Base-by-base conservation (phyloP, 2,329 filamentous ascomycete species). In the Phyllosticta paracitricarpa region DNA sequence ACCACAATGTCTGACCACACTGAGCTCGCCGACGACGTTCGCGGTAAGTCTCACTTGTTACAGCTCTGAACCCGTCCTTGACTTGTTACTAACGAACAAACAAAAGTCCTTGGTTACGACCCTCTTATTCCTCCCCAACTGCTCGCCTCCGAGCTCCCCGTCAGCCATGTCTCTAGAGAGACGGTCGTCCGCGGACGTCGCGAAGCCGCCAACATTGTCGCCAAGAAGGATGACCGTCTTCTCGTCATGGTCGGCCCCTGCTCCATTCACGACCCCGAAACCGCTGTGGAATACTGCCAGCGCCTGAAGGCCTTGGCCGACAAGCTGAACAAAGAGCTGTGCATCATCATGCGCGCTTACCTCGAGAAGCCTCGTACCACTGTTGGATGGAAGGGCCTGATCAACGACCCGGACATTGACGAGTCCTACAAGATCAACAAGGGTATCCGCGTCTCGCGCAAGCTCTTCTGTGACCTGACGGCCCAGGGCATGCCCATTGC, bases 341-440 rank as follows among this genome's bases (percentile, higher is more conserved):
- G 87, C 75, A 89, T 99, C 74, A 87, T 99, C 71, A 99, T 99
- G 94, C 90, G 94, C 69, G 91, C 92, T 72, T 99, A 99, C 83
- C 88, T 99, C 58, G 94, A 99, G 82, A 99, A 99, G 83, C 94
- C 94, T 52, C 88, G 94, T 64, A 99, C 94, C 57, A 99, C 94
- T 0, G 92, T 99, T 57, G 94, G 94, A 73, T 99, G 94, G 94
- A 99, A 99, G 80, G 94, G 94, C 58, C 82, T 99, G 75, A 97
- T 99, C 82, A 99, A 99, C 78, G 94, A 99, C 76, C 94, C 94
- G 2, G 92, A 97, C 71, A 96, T 99, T 74, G 91, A 99, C 76
- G 88, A 94, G 75, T 94, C 88, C 72, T 99, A 89, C 87, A 85
- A 96, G 79, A 99, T 99, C 81, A 99, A 99, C 85, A 97, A 97